phyloP scores from a whole-genome alignment of 2,329 filamentous ascomycete species.

The Dryadomyces quercus-mongolicae region DNA sequence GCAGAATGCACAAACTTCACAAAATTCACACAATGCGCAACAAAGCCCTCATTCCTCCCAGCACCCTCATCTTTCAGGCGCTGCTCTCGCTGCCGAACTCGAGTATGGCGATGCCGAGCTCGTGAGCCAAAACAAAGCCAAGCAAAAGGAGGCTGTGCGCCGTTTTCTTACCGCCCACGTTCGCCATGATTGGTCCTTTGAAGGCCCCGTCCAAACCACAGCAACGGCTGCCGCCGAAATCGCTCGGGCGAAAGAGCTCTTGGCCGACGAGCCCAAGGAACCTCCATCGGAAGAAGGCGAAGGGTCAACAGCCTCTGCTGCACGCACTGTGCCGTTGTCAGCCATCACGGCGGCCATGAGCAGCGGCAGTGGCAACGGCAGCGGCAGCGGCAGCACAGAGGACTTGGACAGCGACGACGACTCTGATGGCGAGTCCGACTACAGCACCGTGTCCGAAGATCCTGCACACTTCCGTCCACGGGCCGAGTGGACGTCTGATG shows the following conservation, averaged over 20 bases:
- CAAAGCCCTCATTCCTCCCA: background rate
- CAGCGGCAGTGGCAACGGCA: no score
- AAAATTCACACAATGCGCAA: background rate
- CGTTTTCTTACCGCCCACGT: slow-evolving; percentile 41
- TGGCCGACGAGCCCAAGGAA: background rate
- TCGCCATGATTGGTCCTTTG: slow-evolving; percentile 47
- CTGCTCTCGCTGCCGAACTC: background rate
- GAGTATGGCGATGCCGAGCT: slow-evolving; percentile 47
- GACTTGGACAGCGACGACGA: slow-evolving; percentile 24
- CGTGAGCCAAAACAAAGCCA: slow-evolving; percentile 47
- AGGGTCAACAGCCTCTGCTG: background rate
- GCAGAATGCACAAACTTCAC: background rate
- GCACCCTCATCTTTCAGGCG: slow-evolving; percentile 12
- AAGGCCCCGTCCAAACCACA: slow-evolving; percentile 32
- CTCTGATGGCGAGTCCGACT: slow-evolving; percentile 36
- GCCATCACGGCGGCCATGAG: background rate
- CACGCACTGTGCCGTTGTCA: background rate
- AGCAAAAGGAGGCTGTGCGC: slow-evolving; percentile 51
- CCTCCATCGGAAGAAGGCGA: background rate
- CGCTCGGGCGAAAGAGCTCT: background rate
- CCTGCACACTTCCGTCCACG: slow-evolving; percentile 35
- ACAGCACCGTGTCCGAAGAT: slow-evolving; percentile 47
- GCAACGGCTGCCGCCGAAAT: background rate
- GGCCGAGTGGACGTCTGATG: slow-evolving; percentile 44
- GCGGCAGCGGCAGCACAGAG: background rate